Base-by-base conservation (phyloP, 208 protist genomes). In the Wallacemonas sp. region DNA sequence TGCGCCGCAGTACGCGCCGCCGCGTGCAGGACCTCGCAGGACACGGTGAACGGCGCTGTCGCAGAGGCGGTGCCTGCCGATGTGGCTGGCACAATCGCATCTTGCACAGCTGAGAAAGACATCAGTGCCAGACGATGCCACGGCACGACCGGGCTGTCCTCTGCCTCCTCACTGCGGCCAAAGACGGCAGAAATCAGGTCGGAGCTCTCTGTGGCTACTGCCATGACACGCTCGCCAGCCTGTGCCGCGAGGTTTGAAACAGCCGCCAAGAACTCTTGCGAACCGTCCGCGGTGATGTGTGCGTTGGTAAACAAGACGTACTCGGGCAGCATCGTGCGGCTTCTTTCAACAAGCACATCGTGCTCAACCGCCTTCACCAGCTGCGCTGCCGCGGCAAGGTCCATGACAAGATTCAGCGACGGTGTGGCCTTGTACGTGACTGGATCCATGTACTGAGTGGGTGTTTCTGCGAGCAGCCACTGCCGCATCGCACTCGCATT, bases 401-500 rank as follows among this genome's bases (percentile, higher is more conserved):
- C 27, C 15, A 78, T 68, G 22, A 83, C 64, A 19, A 75, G 59
- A 44, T 76, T 47, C 36, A 87, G 45, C 27, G 67, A 66, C 1
- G 70, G 71, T 9, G 77, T 21, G 4, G 72, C 36, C 41, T 64
- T 66, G 38, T 63, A 65, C n/a, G 76, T 83, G 14, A 87, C 62
- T 0, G 66, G 68, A 53, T 82, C 77, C 12, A 63, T 31, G 68
- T 79, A 87, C 28, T 65, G 73, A 2, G 54, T 62, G 0, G 80
- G 68, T 30, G 72, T 26, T 39, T 72, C 62, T 36, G 64, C 61
- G 41, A 85, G 46, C 47, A 71, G 49, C 73, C 69, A 81, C n/a
- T 62, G 58, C 2, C 73, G 70, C 75, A 85, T 55, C 49, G 55
- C 31, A 15, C 55, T 44, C 2, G 5, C 38, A 45, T 71, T 31